Evolutionary conservation across 495 filamentous ascomycete genomes (phyloP), one percentile per base, ranked within the genome.

Genomic region (Trichoderma asperelloides): DNA sequence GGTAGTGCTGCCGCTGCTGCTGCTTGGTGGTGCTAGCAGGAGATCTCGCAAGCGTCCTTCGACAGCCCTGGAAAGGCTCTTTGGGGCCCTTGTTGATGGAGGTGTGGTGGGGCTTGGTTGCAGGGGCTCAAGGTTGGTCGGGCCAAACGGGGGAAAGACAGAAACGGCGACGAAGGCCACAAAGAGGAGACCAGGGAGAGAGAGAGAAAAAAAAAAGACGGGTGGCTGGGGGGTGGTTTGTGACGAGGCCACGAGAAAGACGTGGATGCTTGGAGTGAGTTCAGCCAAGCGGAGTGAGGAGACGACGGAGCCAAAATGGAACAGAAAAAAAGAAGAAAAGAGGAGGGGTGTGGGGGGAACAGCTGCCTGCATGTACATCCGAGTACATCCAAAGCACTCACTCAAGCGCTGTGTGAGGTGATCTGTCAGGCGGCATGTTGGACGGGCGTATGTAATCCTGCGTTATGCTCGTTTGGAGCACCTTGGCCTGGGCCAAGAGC

Each of bases 371-470:
- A 37, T 37, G 33, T 37, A 37, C 33, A 51, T 9, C 18, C 18
- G 47, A 45, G 18, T 51, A n/a, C 47, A 21, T n/a, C n/a, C 47
- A 51, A 21, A n/a, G 16, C n/a, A 21, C 25, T 11, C 16, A 25
- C 5, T 11, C 55, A 23, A 7, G 8, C 11, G 55, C 16, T 60
- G 55, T 27, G 55, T 60, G 16, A 60, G 55, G 55, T 60, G 55
- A 60, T 60, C 55, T 60, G 55, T 60, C 55, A 60, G 55, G 55
- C 55, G 47, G 47, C n/a, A 51, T 2, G 47, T 23, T 23, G 47
- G 55, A 60, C 55, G 55, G 55, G 55, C 55, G 55, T 60, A 60
- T 60, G 55, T 60, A 60, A 60, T 60, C 55, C 55, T 9, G 55
- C 55, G 27, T 28, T 13, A 30, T 60, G 23, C 55, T 60, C 8